Conservation (phyloP, 2,329 filamentous ascomycete species). For the Akanthomyces dipterigenus region DNA sequence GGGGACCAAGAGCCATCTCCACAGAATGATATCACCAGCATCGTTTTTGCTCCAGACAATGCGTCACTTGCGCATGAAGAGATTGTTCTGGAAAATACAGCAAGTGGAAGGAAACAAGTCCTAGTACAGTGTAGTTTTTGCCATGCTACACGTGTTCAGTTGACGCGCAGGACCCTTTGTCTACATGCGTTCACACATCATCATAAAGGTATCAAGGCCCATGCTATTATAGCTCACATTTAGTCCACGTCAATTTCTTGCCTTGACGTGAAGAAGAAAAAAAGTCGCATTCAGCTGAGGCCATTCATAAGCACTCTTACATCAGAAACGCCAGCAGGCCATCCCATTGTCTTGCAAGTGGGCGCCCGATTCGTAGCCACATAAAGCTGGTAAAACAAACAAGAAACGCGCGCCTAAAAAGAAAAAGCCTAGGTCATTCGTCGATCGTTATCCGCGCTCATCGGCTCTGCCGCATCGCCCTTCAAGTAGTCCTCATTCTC, state of each 20-base stretch:
- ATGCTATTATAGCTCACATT: too few relatives aligned
- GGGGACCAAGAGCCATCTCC: not conserved
- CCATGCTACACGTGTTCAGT: too few relatives aligned
- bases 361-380: not conserved
- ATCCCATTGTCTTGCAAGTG: not conserved
- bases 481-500: slow-evolving; percentile 87
- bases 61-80: not conserved
- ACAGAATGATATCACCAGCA: not conserved
- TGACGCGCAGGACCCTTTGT: too few relatives aligned
- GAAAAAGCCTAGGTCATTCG: slow-evolving; percentile 30
- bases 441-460: slow-evolving; percentile 47
- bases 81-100: not conserved
- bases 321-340: not conserved
- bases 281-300: too few relatives aligned
- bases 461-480: slow-evolving; percentile 53
- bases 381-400: not conserved
- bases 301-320: not conserved
- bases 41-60: not conserved
- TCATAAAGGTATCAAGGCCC: too few relatives aligned
- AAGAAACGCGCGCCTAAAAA: not conserved
- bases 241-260: too few relatives aligned
- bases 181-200: too few relatives aligned
- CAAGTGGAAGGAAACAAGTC: too few relatives aligned
- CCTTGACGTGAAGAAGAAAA: too few relatives aligned
- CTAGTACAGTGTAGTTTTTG: too few relatives aligned